Conservation (phyloP, 345 rosid species). For the Hypericum androsaemum region DNA sequence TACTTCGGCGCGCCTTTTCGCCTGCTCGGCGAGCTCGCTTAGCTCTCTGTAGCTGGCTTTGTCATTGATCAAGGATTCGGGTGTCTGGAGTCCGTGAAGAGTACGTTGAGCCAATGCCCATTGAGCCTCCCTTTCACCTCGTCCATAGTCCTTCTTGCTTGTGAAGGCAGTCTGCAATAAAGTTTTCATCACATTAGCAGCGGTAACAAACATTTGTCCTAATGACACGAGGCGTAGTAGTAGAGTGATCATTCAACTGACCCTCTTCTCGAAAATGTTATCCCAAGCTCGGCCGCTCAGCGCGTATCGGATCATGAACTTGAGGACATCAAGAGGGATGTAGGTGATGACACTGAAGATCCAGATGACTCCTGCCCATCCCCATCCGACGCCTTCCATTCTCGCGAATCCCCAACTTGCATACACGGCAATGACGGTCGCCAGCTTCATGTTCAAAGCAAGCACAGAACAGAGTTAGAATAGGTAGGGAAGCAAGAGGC, state of each 20-base stretch:
- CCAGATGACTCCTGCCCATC: constrained; percentile 78
- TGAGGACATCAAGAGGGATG: constrained; percentile 64
- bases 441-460: constrained; percentile 30
- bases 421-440: constrained; percentile 53
- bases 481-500: no score
- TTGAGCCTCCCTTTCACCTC: constrained; percentile 66
- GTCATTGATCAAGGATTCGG: constrained; percentile 25
- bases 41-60: constrained; percentile 30
- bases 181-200: no score
- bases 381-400: constrained; percentile 64
- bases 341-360: constrained; percentile 45
- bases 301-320: constrained; percentile 56
- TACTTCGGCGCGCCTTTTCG: constrained; percentile 65
- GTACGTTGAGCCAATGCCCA: constrained; percentile 68
- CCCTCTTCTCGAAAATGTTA: constrained; percentile 44
- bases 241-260: constrained; percentile 7
- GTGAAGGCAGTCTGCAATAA: constrained; percentile 55
- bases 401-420: constrained; percentile 62
- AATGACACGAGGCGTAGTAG: no score
- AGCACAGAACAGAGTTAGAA: background rate
- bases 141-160: constrained; percentile 70
- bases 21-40: constrained; percentile 63
- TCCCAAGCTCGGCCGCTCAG: constrained; percentile 61
- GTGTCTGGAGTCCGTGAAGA: constrained; percentile 43
- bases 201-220: background rate